A percentile compares a stretch with the other conserved stretches of the same genome.
Evolutionary conservation across 805 yeast species (phyloP).

Genomic region (Maudiozyma barnettii): DNA sequence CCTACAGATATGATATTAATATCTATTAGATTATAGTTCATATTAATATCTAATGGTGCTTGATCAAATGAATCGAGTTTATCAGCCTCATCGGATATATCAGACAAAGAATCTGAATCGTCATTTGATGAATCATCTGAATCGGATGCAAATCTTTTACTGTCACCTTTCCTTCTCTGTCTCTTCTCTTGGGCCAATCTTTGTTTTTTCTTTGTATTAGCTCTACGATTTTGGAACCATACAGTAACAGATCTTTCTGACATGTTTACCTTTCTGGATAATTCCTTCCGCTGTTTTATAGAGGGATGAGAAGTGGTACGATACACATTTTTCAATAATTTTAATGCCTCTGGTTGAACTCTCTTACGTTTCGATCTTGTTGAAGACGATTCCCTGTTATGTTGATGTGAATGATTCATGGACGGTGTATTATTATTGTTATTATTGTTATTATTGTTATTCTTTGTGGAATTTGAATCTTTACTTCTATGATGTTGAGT

Average conservation of each 20-base stretch:
- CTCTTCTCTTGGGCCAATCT: background rate
- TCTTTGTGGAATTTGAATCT: too few relatives aligned
- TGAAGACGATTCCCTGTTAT: background rate
- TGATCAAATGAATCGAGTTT: constrained; percentile 26
- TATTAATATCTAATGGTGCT: constrained; percentile 49
- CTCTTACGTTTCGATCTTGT: constrained; percentile 45
- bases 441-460: too few relatives aligned
- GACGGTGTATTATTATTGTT: background rate
- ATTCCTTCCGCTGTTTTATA: constrained; percentile 56
- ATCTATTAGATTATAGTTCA: constrained; percentile 59
- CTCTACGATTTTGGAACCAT: constrained; percentile 88
- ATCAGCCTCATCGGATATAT: background rate
- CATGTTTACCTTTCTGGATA: constrained; percentile 68
- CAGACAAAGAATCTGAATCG: background rate
- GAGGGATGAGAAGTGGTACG: constrained; percentile 66
- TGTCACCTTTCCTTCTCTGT: constrained; percentile 1
- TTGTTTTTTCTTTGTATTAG: constrained; percentile 53
- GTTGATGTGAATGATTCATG: background rate
- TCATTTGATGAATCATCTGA: background rate
- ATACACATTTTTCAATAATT: constrained; percentile 58
- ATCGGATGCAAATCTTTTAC: background rate
- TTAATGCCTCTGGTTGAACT: constrained; percentile 74
- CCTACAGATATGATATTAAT: constrained; percentile 65
- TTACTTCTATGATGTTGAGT: too few relatives aligned
- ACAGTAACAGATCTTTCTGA: constrained; percentile 82